phyloP scores from a whole-genome alignment of 2,329 filamentous ascomycete genomes.

The Paracoccidioides lutzii region DNA sequence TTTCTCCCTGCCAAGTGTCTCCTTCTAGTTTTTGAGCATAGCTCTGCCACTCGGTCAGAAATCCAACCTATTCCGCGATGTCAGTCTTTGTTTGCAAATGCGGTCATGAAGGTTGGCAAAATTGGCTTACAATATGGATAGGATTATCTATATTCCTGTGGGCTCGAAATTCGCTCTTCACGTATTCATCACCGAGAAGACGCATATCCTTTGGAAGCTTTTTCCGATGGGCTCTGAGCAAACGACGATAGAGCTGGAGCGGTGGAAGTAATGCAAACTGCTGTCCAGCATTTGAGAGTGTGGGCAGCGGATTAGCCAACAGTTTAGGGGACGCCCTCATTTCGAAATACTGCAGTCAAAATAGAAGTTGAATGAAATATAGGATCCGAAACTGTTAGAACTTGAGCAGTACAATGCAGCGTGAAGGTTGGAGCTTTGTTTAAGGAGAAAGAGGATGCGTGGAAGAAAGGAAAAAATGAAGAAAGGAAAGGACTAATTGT shows the following conservation, averaged over 20 bases:
- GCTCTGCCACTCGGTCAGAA: constrained; percentile 89
- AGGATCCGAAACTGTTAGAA: not conserved
- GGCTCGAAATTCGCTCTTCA: constrained; percentile 82
- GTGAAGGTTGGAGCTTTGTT: not conserved
- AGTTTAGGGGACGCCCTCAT: constrained; percentile 28
- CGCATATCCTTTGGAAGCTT: constrained; percentile 61
- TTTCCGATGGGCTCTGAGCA: constrained; percentile 76
- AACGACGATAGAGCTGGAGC: constrained; percentile 74
- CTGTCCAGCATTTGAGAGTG: constrained; percentile 30
- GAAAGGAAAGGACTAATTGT: too few species aligned
- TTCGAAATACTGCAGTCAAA: constrained; percentile 6
- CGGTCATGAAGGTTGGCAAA: not conserved
- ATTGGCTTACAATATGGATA: constrained; percentile 64
- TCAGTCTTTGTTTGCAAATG: constrained; percentile 1
- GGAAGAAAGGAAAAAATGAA: not conserved
- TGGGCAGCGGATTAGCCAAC: constrained; percentile 27
- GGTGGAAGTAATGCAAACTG: constrained; percentile 66
- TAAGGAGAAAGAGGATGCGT: not conserved
- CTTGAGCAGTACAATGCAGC: not conserved
- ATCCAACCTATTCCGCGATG: constrained; percentile 57
- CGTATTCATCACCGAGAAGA: constrained; percentile 77
- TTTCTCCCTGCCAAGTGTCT: constrained; percentile 70
- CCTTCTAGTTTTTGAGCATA: constrained; percentile 91
- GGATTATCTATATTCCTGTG: constrained; percentile 81
- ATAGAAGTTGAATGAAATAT: not conserved